Base-by-base conservation (phyloP, 495 filamentous ascomycete species). In the Penicillium bovifimosum region DNA sequence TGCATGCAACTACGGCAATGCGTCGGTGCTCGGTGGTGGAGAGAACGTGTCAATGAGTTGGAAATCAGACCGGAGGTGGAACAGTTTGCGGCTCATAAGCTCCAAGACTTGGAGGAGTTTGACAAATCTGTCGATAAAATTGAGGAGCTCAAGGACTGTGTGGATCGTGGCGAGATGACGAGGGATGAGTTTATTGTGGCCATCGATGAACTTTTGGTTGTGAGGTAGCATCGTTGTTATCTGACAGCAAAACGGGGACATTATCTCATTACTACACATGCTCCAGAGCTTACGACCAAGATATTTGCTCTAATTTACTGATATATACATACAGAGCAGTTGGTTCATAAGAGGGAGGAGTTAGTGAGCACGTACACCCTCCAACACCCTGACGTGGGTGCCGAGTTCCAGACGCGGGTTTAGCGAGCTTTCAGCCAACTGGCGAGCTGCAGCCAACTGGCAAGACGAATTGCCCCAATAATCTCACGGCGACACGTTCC, bases 141-240 rank as follows among this genome's bases (percentile, higher is more conserved):
- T 32, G 29, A 53, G 35, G 31, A 35, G 31, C 28, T 35, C 16
- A 53, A 44, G 7, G 17, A 11, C 29, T 27, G 42, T 18, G 26
- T 53, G 18, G 50, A 53, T 28, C 16, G 14, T 36, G 29, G 38
- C 40, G n/a, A 53, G 50, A 53, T 53, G 13, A 16, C 40, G 24
- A 50, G 34, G 26, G 39, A 51, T 16, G 36, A 55, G 53, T 49
- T 57, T 65, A 66, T 53, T 45, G n/a, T 32, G 35, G 41, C 41
- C 5, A n/a, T 43, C 26, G 24, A 29, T 43, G 2, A 13, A 16
- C 27, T 26, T 29, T 14, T 29, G 41, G 41, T n/a, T 16, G 20
- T 43, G 41, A 43, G 9, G 26, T 29, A 43, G 24, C 7, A 38
- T 38, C n/a, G 13, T 35, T 17, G 4, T 16, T 18, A 18, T 18